A percentile compares a stretch with the other conserved stretches of the same genome.
Conservation (phyloP, 768 basidiomycete genomes). For the Russula sp. region DNA sequence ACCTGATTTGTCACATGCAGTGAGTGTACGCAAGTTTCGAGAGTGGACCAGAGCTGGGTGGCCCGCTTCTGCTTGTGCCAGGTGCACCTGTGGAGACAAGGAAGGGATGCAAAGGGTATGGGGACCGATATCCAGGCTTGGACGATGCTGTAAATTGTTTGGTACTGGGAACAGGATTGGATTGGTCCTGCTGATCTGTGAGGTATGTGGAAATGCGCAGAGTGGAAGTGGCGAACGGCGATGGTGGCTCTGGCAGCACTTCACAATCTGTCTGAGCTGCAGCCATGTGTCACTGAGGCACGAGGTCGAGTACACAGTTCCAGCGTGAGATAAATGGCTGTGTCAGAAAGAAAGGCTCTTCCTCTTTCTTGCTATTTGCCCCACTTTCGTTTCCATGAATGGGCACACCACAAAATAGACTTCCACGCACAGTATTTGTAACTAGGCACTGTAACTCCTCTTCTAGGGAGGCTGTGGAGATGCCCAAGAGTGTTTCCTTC, state of each 20-base stretch:
- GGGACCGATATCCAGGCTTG: conserved; percentile 30
- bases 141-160: conserved; percentile 44
- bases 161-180: conserved; percentile 42
- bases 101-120: conserved; percentile 28
- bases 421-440: conserved; percentile 68
- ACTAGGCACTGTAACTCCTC: conserved; percentile 21
- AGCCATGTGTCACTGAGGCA: conserved; percentile 29
- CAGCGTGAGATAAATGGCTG: conserved; percentile 75
- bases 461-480: conserved; percentile 11
- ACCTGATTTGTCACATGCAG: not conserved
- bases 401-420: conserved; percentile 44
- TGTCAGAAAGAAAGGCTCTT: conserved; percentile 50
- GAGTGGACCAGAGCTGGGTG: conserved; percentile 13
- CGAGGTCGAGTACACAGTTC: conserved; percentile 87
- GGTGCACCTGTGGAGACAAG: conserved; percentile 30
- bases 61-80: conserved; percentile 21
- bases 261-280: conserved; percentile 32
- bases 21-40: conserved; percentile 18
- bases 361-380: not conserved
- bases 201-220: conserved; percentile 21
- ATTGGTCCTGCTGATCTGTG: conserved; percentile 26
- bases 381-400: conserved; percentile 7
- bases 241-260: conserved; percentile 67
- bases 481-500: conserved; percentile 33
- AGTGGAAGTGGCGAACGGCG: conserved; percentile 57